Evolutionary conservation across 2,329 filamentous ascomycete species (phyloP).

Genomic region (Xylaria sp.): DNA sequence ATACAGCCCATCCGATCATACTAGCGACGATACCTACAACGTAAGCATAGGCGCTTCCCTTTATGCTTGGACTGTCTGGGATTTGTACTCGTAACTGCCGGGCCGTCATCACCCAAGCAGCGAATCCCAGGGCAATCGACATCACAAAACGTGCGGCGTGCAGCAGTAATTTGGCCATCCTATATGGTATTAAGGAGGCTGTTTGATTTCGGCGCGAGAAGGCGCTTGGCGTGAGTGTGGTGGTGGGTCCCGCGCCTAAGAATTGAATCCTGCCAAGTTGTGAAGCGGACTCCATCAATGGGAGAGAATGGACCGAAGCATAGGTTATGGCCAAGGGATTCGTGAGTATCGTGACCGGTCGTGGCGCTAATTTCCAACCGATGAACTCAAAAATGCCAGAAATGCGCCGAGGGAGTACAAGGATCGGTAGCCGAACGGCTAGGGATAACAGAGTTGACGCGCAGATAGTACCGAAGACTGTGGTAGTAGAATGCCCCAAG

Average conservation of each 20-base stretch:
- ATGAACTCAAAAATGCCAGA: constrained; percentile 71
- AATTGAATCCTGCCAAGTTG: constrained; percentile 83
- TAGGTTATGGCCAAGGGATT: constrained; percentile 94
- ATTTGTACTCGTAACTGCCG: constrained; percentile 71
- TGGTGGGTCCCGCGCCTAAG: constrained; percentile 75
- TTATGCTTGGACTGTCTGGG: constrained; percentile 59
- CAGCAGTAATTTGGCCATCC: constrained; percentile 87
- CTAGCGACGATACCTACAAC: constrained; percentile 90
- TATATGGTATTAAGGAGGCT: constrained; percentile 77
- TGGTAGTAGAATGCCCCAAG: constrained; percentile 78
- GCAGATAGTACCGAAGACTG: constrained; percentile 90
- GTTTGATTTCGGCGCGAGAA: constrained; percentile 52
- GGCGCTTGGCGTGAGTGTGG: constrained; percentile 66
- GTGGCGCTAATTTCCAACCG: constrained; percentile 81
- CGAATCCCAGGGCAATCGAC: constrained; percentile 87
- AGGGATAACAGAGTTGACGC: constrained; percentile 83
- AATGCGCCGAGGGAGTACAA: constrained; percentile 77
- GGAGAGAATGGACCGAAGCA: constrained; percentile 89
- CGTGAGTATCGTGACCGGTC: constrained; percentile 82
- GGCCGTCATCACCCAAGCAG: constrained; percentile 94
- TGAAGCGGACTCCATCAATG: constrained; percentile 76
- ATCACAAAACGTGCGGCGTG: constrained; percentile 92
- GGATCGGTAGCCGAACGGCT: constrained; percentile 80
- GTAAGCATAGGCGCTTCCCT: constrained; percentile 91
- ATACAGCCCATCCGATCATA: constrained; percentile 91